Percentiles rank a stretch among this genome's conserved stretches.
Conservation (phyloP, 768 basidiomycete genomes). For the Russula brevipes region DNA sequence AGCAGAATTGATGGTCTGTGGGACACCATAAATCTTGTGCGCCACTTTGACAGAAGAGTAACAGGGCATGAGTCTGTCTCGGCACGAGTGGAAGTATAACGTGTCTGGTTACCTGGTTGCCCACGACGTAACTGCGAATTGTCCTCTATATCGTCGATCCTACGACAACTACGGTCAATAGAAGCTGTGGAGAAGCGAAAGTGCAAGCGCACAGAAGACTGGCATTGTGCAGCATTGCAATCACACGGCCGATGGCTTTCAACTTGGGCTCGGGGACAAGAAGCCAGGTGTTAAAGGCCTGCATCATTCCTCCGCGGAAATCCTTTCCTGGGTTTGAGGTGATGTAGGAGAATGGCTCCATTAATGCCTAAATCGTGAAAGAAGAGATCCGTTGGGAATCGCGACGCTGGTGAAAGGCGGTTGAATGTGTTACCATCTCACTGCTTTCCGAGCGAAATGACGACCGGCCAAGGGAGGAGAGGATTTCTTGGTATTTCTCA, state of each 20-base stretch:
- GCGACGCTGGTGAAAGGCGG: neutral
- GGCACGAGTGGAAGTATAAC: neutral
- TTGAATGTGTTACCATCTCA: slow-evolving; percentile 3
- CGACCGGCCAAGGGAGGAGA: slow-evolving; percentile 9
- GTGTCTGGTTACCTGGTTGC: slow-evolving; percentile 51
- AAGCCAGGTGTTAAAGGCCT: slow-evolving; percentile 92
- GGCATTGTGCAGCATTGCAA: slow-evolving; percentile 92
- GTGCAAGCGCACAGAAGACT: slow-evolving; percentile 69
- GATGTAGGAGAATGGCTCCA: slow-evolving; percentile 87
- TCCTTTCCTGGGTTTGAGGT: slow-evolving; percentile 88
- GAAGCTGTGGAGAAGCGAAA: neutral
- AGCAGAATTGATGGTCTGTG: slow-evolving; percentile 95
- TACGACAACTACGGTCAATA: slow-evolving; percentile 30
- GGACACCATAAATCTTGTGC: slow-evolving; percentile 94
- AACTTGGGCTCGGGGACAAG: slow-evolving; percentile 71
- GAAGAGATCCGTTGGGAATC: neutral
- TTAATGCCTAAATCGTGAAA: slow-evolving; percentile 40
- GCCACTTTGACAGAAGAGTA: slow-evolving; percentile 48
- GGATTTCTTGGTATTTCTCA: slow-evolving; percentile 21
- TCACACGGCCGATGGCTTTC: slow-evolving; percentile 67
- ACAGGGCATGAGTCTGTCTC: neutral
- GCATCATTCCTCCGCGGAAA: slow-evolving; percentile 79
- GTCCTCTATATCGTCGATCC: slow-evolving; percentile 94
- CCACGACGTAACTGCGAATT: slow-evolving; percentile 84
- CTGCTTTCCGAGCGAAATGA: slow-evolving; percentile 12